These are phyloP conservation scores for Chaetothyriales sp. DNA, from an alignment of 2,329 filamentous ascomycete species.

Conservation along the genomic window DNA sequence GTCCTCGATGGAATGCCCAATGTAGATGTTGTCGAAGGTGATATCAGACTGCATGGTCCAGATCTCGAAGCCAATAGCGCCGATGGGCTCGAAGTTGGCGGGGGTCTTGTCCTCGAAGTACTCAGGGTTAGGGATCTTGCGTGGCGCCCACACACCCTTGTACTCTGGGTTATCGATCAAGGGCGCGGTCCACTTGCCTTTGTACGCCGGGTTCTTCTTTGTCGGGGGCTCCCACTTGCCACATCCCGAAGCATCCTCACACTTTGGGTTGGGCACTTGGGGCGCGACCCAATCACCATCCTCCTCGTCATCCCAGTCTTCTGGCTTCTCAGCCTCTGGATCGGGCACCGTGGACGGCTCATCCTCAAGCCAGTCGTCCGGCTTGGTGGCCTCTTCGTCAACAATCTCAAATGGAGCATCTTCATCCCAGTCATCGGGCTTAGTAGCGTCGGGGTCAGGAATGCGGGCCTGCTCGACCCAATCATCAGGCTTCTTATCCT, in stretches of 20 bases:
- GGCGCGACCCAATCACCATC: conserved; percentile 94
- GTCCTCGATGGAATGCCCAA: conserved; percentile 90
- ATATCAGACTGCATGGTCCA: conserved; percentile 99
- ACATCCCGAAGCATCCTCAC: conserved; percentile 81
- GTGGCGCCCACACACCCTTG: conserved; percentile 89
- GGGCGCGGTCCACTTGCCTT: conserved; percentile 95
- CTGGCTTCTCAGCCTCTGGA: conserved; percentile 91
- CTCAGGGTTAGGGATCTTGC: conserved; percentile 92
- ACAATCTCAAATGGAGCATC: conserved; percentile 93
- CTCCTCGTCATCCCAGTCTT: conserved; percentile 99
- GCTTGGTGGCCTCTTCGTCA: conserved; percentile 80
- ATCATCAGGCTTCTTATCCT: conserved; percentile 85
- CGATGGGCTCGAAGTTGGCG: conserved; percentile 94
- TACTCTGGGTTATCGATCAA: conserved; percentile 94
- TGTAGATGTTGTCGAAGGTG: conserved; percentile 99
- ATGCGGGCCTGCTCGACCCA: conserved; percentile 95
- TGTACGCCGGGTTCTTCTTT: conserved; percentile 92
- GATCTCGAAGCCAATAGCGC: conserved; percentile 96
- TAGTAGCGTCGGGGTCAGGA: conserved; percentile 77
- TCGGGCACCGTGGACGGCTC: conserved; percentile 74
- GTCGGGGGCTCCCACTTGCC: conserved; percentile 83
- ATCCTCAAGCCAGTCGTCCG: conserved; percentile 89
- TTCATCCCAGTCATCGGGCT: conserved; percentile 99
- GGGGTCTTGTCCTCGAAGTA: conserved; percentile 97
- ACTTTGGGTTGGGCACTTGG: conserved; percentile 90